Conservation (phyloP, 495 filamentous ascomycete genomes). For the Aspergillus haitiensis region DNA sequence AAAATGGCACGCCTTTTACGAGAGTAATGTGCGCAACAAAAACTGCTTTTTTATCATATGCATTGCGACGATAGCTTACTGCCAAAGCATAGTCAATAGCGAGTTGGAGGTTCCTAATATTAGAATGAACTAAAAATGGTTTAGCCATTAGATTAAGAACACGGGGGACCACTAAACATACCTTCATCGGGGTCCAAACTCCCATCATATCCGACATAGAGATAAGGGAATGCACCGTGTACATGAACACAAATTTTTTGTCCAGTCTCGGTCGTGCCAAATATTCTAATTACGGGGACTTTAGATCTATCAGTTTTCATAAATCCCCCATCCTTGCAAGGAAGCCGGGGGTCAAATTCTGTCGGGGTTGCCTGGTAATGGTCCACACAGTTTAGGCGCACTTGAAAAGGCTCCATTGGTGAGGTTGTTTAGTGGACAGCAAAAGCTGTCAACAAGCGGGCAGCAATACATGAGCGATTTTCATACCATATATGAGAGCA, state of each 20-base stretch:
- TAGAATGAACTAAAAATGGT: slow-evolving; percentile 57
- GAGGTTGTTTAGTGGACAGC: slow-evolving; percentile 23
- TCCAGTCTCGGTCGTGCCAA: slow-evolving; percentile 91
- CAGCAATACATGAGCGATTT: slow-evolving; percentile 13
- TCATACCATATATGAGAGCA: slow-evolving; percentile 13
- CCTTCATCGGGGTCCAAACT: slow-evolving; percentile 64
- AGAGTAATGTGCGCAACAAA: slow-evolving; percentile 89
- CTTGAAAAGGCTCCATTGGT: slow-evolving; percentile 68
- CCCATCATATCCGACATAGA: slow-evolving; percentile 85
- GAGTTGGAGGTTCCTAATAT: slow-evolving; percentile 69
- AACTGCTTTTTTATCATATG: slow-evolving; percentile 60
- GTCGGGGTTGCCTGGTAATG: slow-evolving; percentile 81
- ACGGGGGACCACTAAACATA: slow-evolving; percentile 34
- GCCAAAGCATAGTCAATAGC: slow-evolving; percentile 86
- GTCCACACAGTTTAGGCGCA: slow-evolving; percentile 93
- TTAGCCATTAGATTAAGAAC: slow-evolving; percentile 11
- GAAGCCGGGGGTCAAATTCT: slow-evolving; percentile 77
- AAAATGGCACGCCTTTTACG: slow-evolving; percentile 93
- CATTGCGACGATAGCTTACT: slow-evolving; percentile 74
- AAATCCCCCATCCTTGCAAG: slow-evolving; percentile 52
- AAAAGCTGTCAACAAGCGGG: slow-evolving; percentile 34
- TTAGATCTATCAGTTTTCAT: slow-evolving; percentile 58
- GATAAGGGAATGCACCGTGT: slow-evolving; percentile 92
- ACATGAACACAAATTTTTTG: slow-evolving; percentile 97
- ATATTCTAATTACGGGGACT: slow-evolving; percentile 86